Evolutionary conservation across 768 basidiomycete species (phyloP).

Genomic region (Fibroporia radiculosa): DNA sequence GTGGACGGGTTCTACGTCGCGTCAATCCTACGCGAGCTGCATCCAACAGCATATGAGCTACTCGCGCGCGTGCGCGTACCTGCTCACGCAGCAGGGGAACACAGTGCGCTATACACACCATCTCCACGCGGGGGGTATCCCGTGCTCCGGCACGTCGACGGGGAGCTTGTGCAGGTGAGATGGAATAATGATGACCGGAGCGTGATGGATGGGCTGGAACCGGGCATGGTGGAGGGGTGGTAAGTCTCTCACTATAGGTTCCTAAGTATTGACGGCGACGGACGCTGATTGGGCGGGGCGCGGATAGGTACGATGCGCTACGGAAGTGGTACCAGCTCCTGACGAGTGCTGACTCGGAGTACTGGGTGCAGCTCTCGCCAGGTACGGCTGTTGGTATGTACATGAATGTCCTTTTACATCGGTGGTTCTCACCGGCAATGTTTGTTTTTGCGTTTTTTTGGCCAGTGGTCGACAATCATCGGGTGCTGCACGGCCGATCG

Average conservation of each 20-base stretch:
- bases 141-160: slow-evolving; percentile 63
- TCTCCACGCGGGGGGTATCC: slow-evolving; percentile 55
- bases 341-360: slow-evolving; percentile 77
- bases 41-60: slow-evolving; percentile 63
- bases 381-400: slow-evolving; percentile 78
- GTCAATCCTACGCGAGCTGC: slow-evolving; percentile 59
- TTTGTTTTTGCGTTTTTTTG: neutral
- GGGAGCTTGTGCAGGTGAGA: slow-evolving; percentile 66
- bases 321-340: slow-evolving; percentile 69
- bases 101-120: slow-evolving; percentile 45
- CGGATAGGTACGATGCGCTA: slow-evolving; percentile 68
- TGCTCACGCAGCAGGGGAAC: slow-evolving; percentile 85
- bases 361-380: slow-evolving; percentile 84
- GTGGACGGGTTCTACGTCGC: slow-evolving; percentile 96
- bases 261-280: neutral
- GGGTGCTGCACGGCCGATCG: slow-evolving; percentile 92
- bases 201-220: slow-evolving; percentile 54
- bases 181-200: slow-evolving; percentile 97
- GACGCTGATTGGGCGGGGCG: too few species aligned
- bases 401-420: too few species aligned
- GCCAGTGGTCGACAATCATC: slow-evolving; percentile 84
- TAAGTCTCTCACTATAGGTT: slow-evolving; percentile 19
- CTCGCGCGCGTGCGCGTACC: slow-evolving; percentile 65
- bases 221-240: slow-evolving; percentile 70
- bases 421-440: neutral